Percentiles rank a stretch among this genome's conserved stretches.
Conservation (phyloP, 1,139 yeast genomes). For the Kazachstania sp. region DNA sequence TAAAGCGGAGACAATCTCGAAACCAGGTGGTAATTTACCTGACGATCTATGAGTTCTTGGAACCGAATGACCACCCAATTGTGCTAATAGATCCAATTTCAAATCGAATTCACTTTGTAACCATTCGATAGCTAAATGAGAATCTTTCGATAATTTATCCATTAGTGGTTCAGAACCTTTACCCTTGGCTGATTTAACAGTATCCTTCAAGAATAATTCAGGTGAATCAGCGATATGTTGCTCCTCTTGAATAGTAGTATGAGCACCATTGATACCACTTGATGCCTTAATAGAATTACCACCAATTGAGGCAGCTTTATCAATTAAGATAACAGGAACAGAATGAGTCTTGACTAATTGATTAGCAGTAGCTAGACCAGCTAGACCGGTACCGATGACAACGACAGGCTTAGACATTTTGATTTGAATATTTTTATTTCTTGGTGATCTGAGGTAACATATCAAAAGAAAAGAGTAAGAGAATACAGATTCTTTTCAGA, state of each 20-base stretch:
- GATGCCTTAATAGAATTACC: constrained; percentile 80
- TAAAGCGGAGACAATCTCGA: constrained; percentile 62
- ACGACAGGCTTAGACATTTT: constrained; percentile 36
- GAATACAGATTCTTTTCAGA: too few species aligned
- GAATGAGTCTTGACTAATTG: constrained; percentile 44
- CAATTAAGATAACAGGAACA: constrained; percentile 52
- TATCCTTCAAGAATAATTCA: constrained; percentile 55
- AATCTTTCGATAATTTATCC: constrained; percentile 33
- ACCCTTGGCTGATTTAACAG: constrained; percentile 56
- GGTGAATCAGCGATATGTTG: constrained; percentile 46
- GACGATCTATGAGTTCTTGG: constrained; percentile 61
- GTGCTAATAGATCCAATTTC: constrained; percentile 56
- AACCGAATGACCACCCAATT: constrained; percentile 67
- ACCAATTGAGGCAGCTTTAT: constrained; percentile 57
- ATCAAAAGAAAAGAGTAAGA: too few species aligned
- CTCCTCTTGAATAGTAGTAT: constrained; percentile 51
- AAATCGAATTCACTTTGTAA: constrained; percentile 52
- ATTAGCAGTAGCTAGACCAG: constrained; percentile 72
- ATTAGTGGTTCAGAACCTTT: constrained; percentile 45
- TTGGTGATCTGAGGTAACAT: not conserved
- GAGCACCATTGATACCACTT: constrained; percentile 73
- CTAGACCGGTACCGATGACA: constrained; percentile 72
- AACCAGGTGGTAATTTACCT: constrained; percentile 67
- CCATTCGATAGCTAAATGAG: constrained; percentile 65
- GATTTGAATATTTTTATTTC: not conserved